Conservation (phyloP, 495 filamentous ascomycete species). For the Achaetomiella virescens region DNA sequence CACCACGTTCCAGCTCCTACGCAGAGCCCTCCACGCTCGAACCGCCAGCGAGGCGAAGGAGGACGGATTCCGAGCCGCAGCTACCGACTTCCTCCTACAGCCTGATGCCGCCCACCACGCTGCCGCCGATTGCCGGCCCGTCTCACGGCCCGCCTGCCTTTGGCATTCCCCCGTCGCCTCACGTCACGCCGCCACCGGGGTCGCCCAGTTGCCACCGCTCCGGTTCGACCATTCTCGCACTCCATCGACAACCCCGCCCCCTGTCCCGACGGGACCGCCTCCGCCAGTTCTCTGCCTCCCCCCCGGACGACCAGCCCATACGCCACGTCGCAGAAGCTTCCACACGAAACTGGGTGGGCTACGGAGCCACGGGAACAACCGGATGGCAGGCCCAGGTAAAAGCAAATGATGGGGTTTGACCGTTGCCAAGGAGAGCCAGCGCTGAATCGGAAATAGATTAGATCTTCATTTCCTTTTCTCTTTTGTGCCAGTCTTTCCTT, state of each 20-base stretch:
- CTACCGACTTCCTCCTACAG: conserved; percentile 32
- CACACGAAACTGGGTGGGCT: conserved; percentile 41
- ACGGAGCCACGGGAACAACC: conserved; percentile 29
- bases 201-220: conserved; percentile 39
- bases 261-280: conserved; percentile 10
- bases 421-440: background rate
- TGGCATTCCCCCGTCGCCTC: conserved; percentile 36
- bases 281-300: conserved; percentile 10
- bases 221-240: conserved; percentile 35
- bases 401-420: no score
- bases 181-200: conserved; percentile 31
- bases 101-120: conserved; percentile 23
- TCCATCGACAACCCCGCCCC: conserved; percentile 25
- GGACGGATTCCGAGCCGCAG: conserved; percentile 41
- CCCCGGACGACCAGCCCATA: conserved; percentile 1
- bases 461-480: background rate
- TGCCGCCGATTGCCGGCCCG: conserved; percentile 31
- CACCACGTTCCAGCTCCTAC: conserved; percentile 22
- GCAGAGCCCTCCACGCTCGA: conserved; percentile 34
- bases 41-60: conserved; percentile 38
- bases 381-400: conserved; percentile 18
- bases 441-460: background rate
- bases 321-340: background rate
- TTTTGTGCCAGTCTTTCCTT: conserved; percentile 15
- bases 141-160: conserved; percentile 20